Conservation (phyloP, 345 rosid genomes). For the Linum lewisii region DNA sequence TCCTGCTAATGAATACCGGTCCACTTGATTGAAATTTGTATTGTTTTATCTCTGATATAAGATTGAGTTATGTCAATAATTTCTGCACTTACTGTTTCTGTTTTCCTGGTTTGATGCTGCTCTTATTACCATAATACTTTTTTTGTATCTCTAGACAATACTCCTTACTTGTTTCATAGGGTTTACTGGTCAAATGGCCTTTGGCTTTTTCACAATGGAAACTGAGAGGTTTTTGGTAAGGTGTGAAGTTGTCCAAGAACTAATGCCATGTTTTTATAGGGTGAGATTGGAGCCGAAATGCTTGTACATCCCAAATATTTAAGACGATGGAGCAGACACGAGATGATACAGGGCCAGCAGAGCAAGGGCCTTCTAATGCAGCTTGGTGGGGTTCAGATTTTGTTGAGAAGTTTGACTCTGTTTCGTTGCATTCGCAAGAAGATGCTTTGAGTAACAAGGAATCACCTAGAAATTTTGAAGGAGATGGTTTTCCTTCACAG, state of each 20-base stretch:
- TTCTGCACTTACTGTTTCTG: neutral
- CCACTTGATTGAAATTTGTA: too few species aligned
- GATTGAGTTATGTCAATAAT: neutral
- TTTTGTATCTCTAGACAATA: neutral
- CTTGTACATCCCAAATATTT: slow-evolving; percentile 40
- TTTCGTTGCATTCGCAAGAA: slow-evolving; percentile 65
- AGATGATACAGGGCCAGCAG: slow-evolving; percentile 61
- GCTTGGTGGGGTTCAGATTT: slow-evolving; percentile 89
- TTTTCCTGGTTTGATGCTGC: neutral
- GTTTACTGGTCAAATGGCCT: slow-evolving; percentile 43
- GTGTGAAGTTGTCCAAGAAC: slow-evolving; percentile 24
- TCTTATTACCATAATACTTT: neutral
- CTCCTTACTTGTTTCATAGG: neutral
- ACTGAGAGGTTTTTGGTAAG: slow-evolving; percentile 22
- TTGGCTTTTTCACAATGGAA: slow-evolving; percentile 30
- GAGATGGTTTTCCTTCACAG: slow-evolving; percentile 49
- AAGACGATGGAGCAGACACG: slow-evolving; percentile 70
- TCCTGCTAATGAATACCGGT: too few species aligned
- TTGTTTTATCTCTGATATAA: too few species aligned
- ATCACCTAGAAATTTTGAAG: slow-evolving; percentile 53
- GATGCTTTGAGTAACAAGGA: slow-evolving; percentile 42
- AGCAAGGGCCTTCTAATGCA: slow-evolving; percentile 57
- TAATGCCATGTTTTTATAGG: slow-evolving; percentile 38
- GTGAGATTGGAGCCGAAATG: slow-evolving; percentile 53
- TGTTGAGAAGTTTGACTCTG: slow-evolving; percentile 61